Evolutionary conservation across 73 alveolate species (phyloP), one percentile per base, ranked within the genome.

Genomic region (Blepharisma japonicum): DNA sequence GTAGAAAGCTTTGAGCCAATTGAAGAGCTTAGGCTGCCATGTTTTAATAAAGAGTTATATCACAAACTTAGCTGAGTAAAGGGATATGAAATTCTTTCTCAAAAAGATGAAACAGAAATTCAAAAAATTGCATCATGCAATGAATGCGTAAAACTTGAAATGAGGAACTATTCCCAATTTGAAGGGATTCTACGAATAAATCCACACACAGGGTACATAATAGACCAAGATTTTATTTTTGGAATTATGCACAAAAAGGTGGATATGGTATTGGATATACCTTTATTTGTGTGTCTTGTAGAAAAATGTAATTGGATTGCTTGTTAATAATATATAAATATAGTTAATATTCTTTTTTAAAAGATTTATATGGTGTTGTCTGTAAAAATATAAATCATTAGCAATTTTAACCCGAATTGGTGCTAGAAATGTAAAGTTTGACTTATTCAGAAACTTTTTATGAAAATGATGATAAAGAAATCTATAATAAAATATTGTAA

Each of bases 201-300:
- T 20, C 14, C 14, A 14, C 14, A 61, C 47, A 14, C 11, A 8
- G 74, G 74, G 3, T 39, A n/a, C 2, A 39, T 61, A 14, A 14
- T 61, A 9, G 23, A 14, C 14, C 14, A 61, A 14, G 74, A 61
- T 14, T 61, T 61, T 61, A 61, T 61, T 20, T 61, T 61, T 61
- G 74, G 74, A 3, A 8, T 61, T 8, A 14, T 61, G 38, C 23
- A 61, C 23, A 61, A 11, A 14, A 61, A 61, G 23, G 74, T n/a
- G 74, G 74, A 61, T 61, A 61, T 14, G 23, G 23, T 61, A 14
- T 61, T 61, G 47, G 74, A 61, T 61, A 61, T 61, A 14, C 74
- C 74, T 14, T 25, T 61, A 9, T 61, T 61, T 61, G 23, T 39
- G 2, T 61, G 74, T 25, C 47, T 61, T 20, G 48, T 61, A 9